phyloP scores from a whole-genome alignment of 345 rosid genomes.

The Syzygium aqueum region DNA sequence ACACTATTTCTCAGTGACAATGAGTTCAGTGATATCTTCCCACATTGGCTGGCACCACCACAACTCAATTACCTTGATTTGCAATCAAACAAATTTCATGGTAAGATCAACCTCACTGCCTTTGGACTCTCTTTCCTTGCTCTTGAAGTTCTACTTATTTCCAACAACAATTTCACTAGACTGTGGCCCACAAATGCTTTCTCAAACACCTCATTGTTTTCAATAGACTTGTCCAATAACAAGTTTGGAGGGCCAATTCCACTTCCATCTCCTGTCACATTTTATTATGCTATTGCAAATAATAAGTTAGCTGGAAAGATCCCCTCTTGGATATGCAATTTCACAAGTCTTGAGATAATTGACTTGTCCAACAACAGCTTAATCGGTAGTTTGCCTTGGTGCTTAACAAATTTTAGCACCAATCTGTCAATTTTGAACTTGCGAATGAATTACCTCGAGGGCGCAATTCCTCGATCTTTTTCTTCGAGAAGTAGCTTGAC shows the following conservation, averaged over 20 bases:
- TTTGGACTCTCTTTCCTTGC: neutral
- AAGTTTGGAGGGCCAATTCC: neutral
- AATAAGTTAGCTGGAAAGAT: neutral
- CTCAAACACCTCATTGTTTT: no score
- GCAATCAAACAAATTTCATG: neutral
- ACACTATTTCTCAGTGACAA: accelerated
- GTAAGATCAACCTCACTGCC: neutral
- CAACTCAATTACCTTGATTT: accelerated
- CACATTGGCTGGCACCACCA: neutral
- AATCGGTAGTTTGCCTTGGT: neutral
- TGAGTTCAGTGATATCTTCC: neutral
- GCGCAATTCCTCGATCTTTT: neutral
- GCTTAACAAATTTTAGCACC: neutral
- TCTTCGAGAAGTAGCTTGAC: neutral
- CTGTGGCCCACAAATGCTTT: neutral
- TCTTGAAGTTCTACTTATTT: neutral
- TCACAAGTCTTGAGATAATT: neutral
- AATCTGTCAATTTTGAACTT: accelerated
- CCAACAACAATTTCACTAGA: neutral
- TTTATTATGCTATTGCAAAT: neutral
- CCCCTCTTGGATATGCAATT: neutral
- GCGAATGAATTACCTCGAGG: neutral
- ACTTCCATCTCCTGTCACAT: neutral
- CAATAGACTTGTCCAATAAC: neutral
- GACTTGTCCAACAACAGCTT: neutral